A percentile compares a stretch with the other conserved stretches of the same genome.
Conservation (phyloP, 164 flowering plant species). For the Sedum album region DNA sequence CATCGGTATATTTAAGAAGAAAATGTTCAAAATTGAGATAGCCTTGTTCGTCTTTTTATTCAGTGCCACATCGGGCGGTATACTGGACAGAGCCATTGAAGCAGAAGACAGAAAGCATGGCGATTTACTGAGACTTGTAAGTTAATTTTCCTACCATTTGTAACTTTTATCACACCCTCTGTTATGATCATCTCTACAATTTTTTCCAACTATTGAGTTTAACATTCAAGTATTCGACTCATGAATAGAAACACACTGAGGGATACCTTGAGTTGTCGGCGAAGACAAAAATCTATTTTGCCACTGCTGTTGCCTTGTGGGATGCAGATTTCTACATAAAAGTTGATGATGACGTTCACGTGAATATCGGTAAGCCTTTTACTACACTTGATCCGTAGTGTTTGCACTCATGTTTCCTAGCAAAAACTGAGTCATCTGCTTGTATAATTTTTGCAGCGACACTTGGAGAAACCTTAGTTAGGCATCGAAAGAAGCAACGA, state of each 20-base stretch:
- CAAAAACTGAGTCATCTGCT: background rate
- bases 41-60: conserved; percentile 6
- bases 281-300: conserved; percentile 15
- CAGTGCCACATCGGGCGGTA: conserved; percentile 98
- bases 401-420: too few relatives aligned
- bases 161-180: background rate
- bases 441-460: conserved; percentile 7
- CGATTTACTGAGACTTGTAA: conserved; percentile 89
- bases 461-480: conserved; percentile 9
- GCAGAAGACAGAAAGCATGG: conserved; percentile 92
- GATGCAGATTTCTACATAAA: conserved; percentile 17
- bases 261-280: conserved; percentile 16
- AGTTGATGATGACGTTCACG: conserved; percentile 16
- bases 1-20: background rate
- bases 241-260: conserved; percentile 18
- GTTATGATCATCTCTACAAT: background rate
- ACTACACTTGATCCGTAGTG: too few relatives aligned
- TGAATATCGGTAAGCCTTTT: conserved; percentile 11
- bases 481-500: conserved; percentile 5
- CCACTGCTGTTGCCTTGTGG: conserved; percentile 16
- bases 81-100: conserved; percentile 87
- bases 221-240: background rate
- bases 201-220: background rate
- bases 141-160: too few relatives aligned
- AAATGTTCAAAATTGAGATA: background rate